Percentiles rank a stretch among this genome's conserved stretches.
These are phyloP conservation scores for Ambrosia artemisiifolia DNA, from an alignment of 129 eudicot species.

Conservation along the genomic window DNA sequence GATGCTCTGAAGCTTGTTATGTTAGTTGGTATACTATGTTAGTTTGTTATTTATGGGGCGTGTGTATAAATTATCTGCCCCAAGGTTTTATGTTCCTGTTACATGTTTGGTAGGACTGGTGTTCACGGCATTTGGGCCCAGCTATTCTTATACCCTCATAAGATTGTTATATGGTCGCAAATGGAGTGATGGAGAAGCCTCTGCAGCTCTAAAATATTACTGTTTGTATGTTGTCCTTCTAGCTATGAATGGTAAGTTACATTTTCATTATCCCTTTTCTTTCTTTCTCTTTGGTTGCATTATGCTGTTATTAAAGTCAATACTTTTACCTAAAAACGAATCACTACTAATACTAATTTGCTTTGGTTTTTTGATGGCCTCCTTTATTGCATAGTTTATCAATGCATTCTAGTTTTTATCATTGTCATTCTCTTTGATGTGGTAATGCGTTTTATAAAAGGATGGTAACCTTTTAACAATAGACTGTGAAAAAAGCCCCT, in stretches of 20 bases:
- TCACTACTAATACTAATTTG: background rate
- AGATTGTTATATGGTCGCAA: slow-evolving; percentile 85
- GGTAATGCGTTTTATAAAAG: background rate
- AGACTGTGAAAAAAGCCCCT: background rate
- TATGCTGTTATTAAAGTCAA: too few species aligned
- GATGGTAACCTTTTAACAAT: background rate
- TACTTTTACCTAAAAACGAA: background rate
- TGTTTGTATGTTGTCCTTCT: slow-evolving; percentile 34
- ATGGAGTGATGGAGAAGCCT: slow-evolving; percentile 99
- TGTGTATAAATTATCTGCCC: background rate
- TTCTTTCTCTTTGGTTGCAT: too few species aligned
- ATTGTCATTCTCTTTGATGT: background rate
- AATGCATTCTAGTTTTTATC: slow-evolving; percentile 6
- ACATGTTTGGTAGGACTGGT: slow-evolving; percentile 53
- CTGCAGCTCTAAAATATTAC: slow-evolving; percentile 77
- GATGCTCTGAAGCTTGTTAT: slow-evolving; percentile 91
- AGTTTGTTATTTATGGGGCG: slow-evolving; percentile 2
- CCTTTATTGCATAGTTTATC: background rate
- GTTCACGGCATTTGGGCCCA: slow-evolving; percentile 95
- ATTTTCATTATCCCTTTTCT: background rate
- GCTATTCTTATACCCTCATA: slow-evolving; percentile 89
- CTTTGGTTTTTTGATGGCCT: background rate
- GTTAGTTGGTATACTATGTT: slow-evolving; percentile 47
- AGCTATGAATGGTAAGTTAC: slow-evolving; percentile 43
- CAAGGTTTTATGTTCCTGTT: slow-evolving; percentile 12